phyloP scores from a whole-genome alignment of 768 basidiomycete genomes.

The Hericium alpestre region DNA sequence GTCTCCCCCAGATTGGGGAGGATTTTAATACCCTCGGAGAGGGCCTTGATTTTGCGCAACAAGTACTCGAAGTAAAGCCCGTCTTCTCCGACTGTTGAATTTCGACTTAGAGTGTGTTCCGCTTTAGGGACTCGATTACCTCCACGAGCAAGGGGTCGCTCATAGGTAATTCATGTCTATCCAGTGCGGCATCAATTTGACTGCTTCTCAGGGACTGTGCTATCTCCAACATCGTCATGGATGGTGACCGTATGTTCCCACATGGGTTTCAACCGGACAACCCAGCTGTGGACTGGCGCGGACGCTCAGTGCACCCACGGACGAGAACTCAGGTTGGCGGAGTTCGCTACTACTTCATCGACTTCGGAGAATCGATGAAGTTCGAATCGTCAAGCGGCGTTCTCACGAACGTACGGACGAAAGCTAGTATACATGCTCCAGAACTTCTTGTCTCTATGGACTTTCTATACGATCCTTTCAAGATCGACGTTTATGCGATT shows the following conservation, averaged over 20 bases:
- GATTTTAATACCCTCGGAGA: not conserved
- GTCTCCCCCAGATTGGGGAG: not conserved
- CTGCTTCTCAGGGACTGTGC: not conserved
- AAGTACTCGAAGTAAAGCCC: not conserved
- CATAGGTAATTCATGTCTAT: not conserved
- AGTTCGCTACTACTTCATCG: not conserved
- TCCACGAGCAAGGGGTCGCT: not conserved
- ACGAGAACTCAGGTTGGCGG: not conserved
- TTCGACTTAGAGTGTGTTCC: not conserved
- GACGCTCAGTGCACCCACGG: not conserved
- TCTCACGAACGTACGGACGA: not conserved
- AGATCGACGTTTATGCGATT: not conserved
- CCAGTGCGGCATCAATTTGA: not conserved
- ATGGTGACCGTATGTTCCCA: not conserved
- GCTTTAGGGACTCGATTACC: not conserved
- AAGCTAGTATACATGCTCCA: not conserved
- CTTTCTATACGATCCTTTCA: not conserved
- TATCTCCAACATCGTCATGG: not conserved
- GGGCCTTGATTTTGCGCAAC: not conserved
- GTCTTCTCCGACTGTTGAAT: not conserved
- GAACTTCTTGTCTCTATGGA: not conserved
- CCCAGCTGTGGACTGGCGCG: not conserved
- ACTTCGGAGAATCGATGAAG: not conserved
- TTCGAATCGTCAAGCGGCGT: not conserved
- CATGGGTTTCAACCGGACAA: not conserved